Conservation (phyloP, 2,329 filamentous ascomycete genomes). For the Botryotinia convoluta region DNA sequence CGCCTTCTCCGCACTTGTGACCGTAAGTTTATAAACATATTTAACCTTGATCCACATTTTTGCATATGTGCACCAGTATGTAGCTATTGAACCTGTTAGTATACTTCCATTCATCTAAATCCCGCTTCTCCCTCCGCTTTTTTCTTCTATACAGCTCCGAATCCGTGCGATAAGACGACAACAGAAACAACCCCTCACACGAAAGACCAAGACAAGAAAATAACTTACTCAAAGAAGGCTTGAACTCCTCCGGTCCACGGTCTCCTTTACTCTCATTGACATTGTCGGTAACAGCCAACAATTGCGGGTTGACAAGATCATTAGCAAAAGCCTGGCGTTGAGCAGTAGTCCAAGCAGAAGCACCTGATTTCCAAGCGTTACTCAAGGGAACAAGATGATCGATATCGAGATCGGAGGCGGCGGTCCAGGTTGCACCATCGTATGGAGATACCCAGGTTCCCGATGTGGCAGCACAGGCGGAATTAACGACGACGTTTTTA, state of each 20-base stretch:
- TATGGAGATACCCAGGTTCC: slow-evolving; percentile 71
- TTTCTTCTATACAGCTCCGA: background rate
- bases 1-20: slow-evolving; percentile 70
- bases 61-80: slow-evolving; percentile 77
- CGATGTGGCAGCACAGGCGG: slow-evolving; percentile 59
- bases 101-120: background rate
- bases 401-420: slow-evolving; percentile 70
- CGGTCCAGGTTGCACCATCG: slow-evolving; percentile 69
- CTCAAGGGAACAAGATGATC: slow-evolving; percentile 80
- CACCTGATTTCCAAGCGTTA: slow-evolving; percentile 76
- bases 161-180: background rate
- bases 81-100: slow-evolving; percentile 38
- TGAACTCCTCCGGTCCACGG: slow-evolving; percentile 70
- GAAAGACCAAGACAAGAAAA: background rate
- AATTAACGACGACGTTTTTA: slow-evolving; percentile 55
- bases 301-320: slow-evolving; percentile 71
- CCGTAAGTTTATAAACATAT: slow-evolving; percentile 63
- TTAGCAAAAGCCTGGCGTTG: slow-evolving; percentile 71
- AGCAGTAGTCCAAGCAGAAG: slow-evolving; percentile 66
- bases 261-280: slow-evolving; percentile 76
- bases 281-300: slow-evolving; percentile 74
- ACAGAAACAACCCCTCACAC: background rate
- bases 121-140: too few relatives aligned
- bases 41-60: slow-evolving; percentile 75
- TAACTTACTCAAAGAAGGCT: slow-evolving; percentile 48